Percentiles rank a stretch among this genome's conserved stretches.
Conservation (phyloP, 257 asterid species). For the Agastache rugosa region DNA sequence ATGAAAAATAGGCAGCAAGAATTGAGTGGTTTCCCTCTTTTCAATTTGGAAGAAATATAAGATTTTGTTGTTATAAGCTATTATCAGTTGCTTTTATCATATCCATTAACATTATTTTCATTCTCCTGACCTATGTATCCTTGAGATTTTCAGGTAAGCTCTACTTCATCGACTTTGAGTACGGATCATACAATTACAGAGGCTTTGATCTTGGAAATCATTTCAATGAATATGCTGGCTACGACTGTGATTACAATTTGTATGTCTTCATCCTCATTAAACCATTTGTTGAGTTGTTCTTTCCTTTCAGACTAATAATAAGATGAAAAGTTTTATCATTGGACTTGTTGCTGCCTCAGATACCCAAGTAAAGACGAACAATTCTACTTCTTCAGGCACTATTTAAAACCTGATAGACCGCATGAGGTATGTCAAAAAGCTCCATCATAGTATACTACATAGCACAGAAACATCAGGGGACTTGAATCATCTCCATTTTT, state of each 20-base stretch:
- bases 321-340: slow-evolving; percentile 11
- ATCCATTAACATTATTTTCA: slow-evolving; percentile 4
- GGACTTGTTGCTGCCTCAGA: slow-evolving; percentile 52
- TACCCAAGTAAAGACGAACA: slow-evolving; percentile 83
- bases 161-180: slow-evolving; percentile 95
- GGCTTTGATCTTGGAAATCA: slow-evolving; percentile 99
- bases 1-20: not conserved
- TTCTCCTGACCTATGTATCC: slow-evolving; percentile 30
- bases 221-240: slow-evolving; percentile 99
- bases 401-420: slow-evolving; percentile 65
- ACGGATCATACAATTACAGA: slow-evolving; percentile 90
- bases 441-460: slow-evolving; percentile 11
- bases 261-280: slow-evolving; percentile 47
- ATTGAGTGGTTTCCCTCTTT: slow-evolving; percentile 4
- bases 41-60: not conserved
- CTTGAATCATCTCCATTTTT: slow-evolving; percentile 11
- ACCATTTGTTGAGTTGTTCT: slow-evolving; percentile 19
- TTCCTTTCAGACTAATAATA: slow-evolving; percentile 19
- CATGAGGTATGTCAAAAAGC: slow-evolving; percentile 56
- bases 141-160: slow-evolving; percentile 70
- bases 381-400: slow-evolving; percentile 81
- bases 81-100: slow-evolving; percentile 15
- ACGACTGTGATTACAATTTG: slow-evolving; percentile 91
- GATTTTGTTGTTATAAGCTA: not conserved
- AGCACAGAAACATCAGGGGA: not conserved